Evolutionary conservation across 2,329 filamentous ascomycete species (phyloP).

Genomic region (Akanthomyces lecanii): DNA sequence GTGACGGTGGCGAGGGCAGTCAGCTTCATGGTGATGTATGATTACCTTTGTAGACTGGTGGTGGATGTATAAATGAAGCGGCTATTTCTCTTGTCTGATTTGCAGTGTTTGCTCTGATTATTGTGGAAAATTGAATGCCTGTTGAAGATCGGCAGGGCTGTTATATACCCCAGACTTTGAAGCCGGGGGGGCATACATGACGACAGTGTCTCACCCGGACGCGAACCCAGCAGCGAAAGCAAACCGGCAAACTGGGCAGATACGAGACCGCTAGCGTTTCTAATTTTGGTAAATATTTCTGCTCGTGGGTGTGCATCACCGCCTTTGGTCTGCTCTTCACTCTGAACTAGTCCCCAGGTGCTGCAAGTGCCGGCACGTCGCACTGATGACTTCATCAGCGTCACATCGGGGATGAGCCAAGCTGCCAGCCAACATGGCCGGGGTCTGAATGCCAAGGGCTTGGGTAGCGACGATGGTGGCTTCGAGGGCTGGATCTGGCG

Average conservation of each 20-base stretch:
- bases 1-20: neutral
- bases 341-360: constrained; percentile 20
- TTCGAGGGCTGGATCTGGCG: no score
- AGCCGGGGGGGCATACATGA: constrained; percentile 24
- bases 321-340: neutral
- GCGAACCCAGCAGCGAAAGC: no score
- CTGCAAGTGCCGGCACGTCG: constrained; percentile 24
- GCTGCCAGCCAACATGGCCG: constrained; percentile 3
- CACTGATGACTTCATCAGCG: constrained; percentile 25
- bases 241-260: neutral
- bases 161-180: neutral
- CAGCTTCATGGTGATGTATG: constrained; percentile 18
- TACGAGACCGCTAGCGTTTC: neutral
- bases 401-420: constrained; percentile 27
- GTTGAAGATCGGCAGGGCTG: neutral
- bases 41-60: neutral
- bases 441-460: neutral
- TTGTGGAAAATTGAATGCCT: no score
- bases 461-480: neutral
- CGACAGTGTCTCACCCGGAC: constrained; percentile 31
- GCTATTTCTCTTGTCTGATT: no score
- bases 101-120: neutral
- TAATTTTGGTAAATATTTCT: neutral
- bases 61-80: no score
- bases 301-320: no score